Percentiles rank a stretch among this genome's conserved stretches.
Evolutionary conservation across 768 basidiomycete genomes (phyloP).

Genomic region (Lactarius indigo): DNA sequence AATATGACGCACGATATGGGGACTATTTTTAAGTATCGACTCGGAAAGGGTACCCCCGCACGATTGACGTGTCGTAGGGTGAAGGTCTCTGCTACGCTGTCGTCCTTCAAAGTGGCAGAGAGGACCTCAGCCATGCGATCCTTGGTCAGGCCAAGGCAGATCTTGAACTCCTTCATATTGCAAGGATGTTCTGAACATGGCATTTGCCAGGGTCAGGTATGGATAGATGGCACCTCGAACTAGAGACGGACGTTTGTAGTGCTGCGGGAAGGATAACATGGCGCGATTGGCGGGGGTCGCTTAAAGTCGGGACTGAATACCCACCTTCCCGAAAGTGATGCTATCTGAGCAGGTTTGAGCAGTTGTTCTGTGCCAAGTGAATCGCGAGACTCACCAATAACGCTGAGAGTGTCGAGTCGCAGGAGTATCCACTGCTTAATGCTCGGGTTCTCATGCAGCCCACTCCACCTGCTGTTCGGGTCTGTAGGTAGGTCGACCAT

Average conservation of each 20-base stretch:
- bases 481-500: constrained; percentile 59
- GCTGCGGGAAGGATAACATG: constrained; percentile 28
- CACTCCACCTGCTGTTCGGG: constrained; percentile 73
- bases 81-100: constrained; percentile 61
- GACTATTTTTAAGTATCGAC: constrained; percentile 68
- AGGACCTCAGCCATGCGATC: constrained; percentile 70
- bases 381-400: constrained; percentile 57
- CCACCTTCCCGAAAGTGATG: constrained; percentile 80
- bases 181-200: constrained; percentile 73
- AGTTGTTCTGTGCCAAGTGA: background rate
- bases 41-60: constrained; percentile 56
- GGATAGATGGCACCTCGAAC: constrained; percentile 3
- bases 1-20: constrained; percentile 61
- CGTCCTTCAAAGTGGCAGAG: constrained; percentile 62
- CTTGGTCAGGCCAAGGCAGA: constrained; percentile 60
- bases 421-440: constrained; percentile 70
- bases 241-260: constrained; percentile 33
- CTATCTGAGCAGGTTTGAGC: constrained; percentile 37
- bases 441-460: constrained; percentile 52
- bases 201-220: constrained; percentile 15
- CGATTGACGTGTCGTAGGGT: constrained; percentile 51
- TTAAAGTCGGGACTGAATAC: constrained; percentile 24
- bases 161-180: constrained; percentile 80
- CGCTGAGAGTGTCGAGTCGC: constrained; percentile 51
- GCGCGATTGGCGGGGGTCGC: background rate